Conservation (phyloP, 2,329 filamentous ascomycete species). For the Fusarium foetens region DNA sequence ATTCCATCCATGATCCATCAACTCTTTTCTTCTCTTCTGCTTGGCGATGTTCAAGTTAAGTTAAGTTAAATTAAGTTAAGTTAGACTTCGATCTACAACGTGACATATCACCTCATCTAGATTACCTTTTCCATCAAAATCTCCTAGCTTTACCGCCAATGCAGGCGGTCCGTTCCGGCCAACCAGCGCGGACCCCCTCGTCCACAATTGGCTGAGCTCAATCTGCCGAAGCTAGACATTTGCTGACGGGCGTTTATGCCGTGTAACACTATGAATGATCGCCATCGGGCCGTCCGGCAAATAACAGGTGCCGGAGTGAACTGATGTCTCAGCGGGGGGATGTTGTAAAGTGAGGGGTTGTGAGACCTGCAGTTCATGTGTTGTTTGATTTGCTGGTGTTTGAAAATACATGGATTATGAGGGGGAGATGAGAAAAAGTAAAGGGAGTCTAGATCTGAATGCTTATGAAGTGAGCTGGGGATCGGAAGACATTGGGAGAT, state of each 20-base stretch:
- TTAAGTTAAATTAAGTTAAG: too few species aligned
- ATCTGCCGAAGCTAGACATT: slow-evolving; percentile 16
- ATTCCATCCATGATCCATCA: neutral
- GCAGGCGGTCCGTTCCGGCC: slow-evolving; percentile 33
- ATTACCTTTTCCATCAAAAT: neutral
- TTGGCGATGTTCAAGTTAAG: neutral
- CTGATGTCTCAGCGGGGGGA: neutral
- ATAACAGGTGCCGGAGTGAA: neutral
- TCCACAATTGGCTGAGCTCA: slow-evolving; percentile 3
- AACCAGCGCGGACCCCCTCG: neutral
- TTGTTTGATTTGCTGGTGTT: neutral
- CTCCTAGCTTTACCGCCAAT: slow-evolving; percentile 1
- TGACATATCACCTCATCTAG: neutral
- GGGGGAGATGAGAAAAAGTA: neutral
- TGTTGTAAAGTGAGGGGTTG: slow-evolving; percentile 22
- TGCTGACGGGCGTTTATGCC: slow-evolving; percentile 24
- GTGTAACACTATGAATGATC: neutral
- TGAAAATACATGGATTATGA: neutral
- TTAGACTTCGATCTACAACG: neutral
- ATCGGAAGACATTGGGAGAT: neutral
- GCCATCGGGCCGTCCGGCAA: neutral
- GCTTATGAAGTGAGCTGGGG: neutral
- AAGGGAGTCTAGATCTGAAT: neutral
- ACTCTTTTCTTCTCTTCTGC: neutral
- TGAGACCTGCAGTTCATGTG: slow-evolving; percentile 8